phyloP scores from a whole-genome alignment of 2,329 filamentous ascomycete genomes.

The Endoconidiophora laricicola region DNA sequence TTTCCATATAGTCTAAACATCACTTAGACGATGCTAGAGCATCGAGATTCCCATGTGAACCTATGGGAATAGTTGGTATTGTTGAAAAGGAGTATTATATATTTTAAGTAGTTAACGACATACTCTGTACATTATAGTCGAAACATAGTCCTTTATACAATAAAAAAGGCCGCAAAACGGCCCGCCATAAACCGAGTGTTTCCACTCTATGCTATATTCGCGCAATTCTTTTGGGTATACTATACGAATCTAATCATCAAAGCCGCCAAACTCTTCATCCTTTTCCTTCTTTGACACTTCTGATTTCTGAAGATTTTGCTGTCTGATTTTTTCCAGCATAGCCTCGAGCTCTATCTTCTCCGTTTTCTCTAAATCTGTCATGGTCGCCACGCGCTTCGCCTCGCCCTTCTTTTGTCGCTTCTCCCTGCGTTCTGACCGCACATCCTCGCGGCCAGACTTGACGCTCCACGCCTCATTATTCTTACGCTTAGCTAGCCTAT shows the following conservation, averaged over 20 bases:
- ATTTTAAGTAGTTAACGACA: background rate
- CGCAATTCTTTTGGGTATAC: background rate
- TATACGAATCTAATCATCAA: slow-evolving; percentile 27
- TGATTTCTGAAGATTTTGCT: slow-evolving; percentile 31
- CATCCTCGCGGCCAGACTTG: slow-evolving; percentile 49
- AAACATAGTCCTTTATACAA: background rate
- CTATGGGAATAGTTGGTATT: too few relatives aligned
- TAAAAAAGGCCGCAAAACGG: background rate
- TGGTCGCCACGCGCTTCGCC: slow-evolving; percentile 41
- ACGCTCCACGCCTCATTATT: slow-evolving; percentile 57
- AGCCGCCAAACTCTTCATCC: slow-evolving; percentile 42
- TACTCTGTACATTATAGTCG: background rate
- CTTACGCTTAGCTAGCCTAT: slow-evolving; percentile 36
- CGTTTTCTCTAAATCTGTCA: slow-evolving; percentile 55
- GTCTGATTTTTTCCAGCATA: slow-evolving; percentile 48
- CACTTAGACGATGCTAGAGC: background rate
- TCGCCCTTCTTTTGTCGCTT: slow-evolving; percentile 49
- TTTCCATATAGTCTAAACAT: background rate
- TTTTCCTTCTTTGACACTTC: slow-evolving; percentile 18
- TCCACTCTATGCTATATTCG: background rate
- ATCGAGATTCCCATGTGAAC: background rate
- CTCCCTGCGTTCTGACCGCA: slow-evolving; percentile 43
- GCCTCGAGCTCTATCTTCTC: slow-evolving; percentile 45
- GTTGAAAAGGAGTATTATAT: too few relatives aligned
- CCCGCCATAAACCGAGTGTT: background rate